These are phyloP conservation scores for Capronia americana DNA, from an alignment of 2,329 filamentous ascomycete species.

Conservation along the genomic window DNA sequence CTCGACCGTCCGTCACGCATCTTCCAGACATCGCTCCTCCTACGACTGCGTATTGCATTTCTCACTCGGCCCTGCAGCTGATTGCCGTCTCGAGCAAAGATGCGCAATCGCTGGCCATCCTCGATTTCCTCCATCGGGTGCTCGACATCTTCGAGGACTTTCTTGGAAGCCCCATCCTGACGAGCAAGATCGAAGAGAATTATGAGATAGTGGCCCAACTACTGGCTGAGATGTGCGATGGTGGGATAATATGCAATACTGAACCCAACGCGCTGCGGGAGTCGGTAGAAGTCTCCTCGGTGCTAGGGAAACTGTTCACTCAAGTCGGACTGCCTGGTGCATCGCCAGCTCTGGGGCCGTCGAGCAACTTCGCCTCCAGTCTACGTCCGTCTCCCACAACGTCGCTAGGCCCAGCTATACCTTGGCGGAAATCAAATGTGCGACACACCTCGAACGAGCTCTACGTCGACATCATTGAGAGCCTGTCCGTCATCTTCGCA, in stretches of 20 bases:
- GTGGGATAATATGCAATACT: slow-evolving; percentile 84
- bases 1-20: slow-evolving; percentile 86
- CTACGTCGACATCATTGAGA: slow-evolving; percentile 95
- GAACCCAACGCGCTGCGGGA: slow-evolving; percentile 93
- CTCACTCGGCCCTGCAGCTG: slow-evolving; percentile 86
- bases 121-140: slow-evolving; percentile 93
- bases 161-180: slow-evolving; percentile 82
- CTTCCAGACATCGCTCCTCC: slow-evolving; percentile 81
- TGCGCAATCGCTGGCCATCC: slow-evolving; percentile 83
- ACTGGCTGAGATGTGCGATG: slow-evolving; percentile 95
- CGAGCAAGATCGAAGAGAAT: slow-evolving; percentile 82
- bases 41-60: slow-evolving; percentile 84
- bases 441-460: slow-evolving; percentile 96
- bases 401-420: slow-evolving; percentile 64
- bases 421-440: slow-evolving; percentile 91
- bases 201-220: slow-evolving; percentile 96
- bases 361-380: slow-evolving; percentile 50
- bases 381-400: slow-evolving; percentile 41
- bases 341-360: slow-evolving; percentile 50
- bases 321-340: slow-evolving; percentile 81
- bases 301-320: slow-evolving; percentile 85
- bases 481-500: slow-evolving; percentile 82
- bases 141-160: slow-evolving; percentile 95
- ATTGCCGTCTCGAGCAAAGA: slow-evolving; percentile 84
- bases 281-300: slow-evolving; percentile 87